A percentile compares a stretch with the other conserved stretches of the same genome.
Evolutionary conservation across 306 rosid genomes (phyloP).

Genomic region (Cucurbita argyrosperma): DNA sequence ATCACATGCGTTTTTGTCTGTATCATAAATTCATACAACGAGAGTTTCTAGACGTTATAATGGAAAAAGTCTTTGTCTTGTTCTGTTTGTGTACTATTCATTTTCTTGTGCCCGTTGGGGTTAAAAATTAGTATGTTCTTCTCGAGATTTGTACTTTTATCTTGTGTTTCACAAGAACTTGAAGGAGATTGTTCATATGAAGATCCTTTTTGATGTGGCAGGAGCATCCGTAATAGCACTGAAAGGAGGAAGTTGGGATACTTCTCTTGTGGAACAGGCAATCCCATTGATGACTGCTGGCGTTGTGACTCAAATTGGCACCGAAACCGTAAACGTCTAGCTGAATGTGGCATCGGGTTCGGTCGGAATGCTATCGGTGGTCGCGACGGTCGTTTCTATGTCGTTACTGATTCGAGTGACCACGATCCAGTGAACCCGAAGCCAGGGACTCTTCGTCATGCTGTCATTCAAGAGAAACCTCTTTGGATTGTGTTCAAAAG

Average conservation of each 20-base stretch:
- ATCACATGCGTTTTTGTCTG: neutral
- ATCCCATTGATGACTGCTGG: slow-evolving; percentile 99
- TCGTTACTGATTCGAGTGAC: slow-evolving; percentile 71
- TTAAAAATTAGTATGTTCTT: neutral
- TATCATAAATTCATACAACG: neutral
- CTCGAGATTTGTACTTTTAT: neutral
- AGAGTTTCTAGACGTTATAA: neutral
- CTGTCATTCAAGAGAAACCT: slow-evolving; percentile 75
- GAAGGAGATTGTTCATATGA: neutral
- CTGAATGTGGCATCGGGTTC: slow-evolving; percentile 96
- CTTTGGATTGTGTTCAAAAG: slow-evolving; percentile 94
- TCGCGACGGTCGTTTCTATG: slow-evolving; percentile 87
- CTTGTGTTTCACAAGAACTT: neutral
- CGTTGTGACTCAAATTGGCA: slow-evolving; percentile 87
- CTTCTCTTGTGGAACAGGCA: slow-evolving; percentile 93
- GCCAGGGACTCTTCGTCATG: slow-evolving; percentile 88
- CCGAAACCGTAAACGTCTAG: slow-evolving; percentile 77
- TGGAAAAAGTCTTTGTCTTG: neutral
- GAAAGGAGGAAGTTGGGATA: slow-evolving; percentile 84
- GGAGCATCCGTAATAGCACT: slow-evolving; percentile 73
- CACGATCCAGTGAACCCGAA: slow-evolving; percentile 87
- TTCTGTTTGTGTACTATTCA: neutral
- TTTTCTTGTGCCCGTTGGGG: neutral
- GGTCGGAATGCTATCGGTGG: slow-evolving; percentile 96
- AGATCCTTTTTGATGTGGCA: slow-evolving; percentile 19